Evolutionary conservation across 352 stramenopile genomes (phyloP).

Genomic region (Globisporangium abappressorium): DNA sequence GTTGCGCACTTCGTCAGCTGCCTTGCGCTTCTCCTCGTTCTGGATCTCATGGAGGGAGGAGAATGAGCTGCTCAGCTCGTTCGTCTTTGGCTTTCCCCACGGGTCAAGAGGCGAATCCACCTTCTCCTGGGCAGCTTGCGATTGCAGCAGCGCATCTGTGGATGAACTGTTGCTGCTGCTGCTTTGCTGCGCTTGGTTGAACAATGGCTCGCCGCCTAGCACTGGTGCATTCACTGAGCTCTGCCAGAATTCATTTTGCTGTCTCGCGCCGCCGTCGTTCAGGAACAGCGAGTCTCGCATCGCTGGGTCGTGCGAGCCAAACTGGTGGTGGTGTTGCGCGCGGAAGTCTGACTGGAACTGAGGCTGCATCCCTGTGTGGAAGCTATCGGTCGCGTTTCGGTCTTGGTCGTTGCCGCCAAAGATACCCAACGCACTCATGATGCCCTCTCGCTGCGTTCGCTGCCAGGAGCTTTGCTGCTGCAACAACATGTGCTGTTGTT

Average conservation of each 20-base stretch:
- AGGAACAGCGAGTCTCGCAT: constrained; percentile 33
- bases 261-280: constrained; percentile 18
- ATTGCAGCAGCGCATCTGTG: neutral
- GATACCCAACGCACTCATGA: constrained; percentile 73
- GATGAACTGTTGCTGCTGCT: neutral
- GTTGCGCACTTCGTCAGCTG: constrained; percentile 18
- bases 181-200: constrained; percentile 7
- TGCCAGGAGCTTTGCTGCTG: constrained; percentile 82
- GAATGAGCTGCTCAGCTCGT: constrained; percentile 21
- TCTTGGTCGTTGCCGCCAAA: constrained; percentile 43
- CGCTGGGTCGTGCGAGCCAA: constrained; percentile 17
- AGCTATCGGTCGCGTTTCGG: constrained; percentile 24
- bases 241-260: constrained; percentile 22
- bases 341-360: constrained; percentile 56
- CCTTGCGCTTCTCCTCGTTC: constrained; percentile 41
- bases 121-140: constrained; percentile 15
- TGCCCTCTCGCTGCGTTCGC: constrained; percentile 64
- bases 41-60: constrained; percentile 42
- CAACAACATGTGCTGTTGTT: constrained; percentile 65
- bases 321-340: constrained; percentile 41
- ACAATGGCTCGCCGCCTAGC: constrained; percentile 2
- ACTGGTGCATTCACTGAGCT: constrained; percentile 3
- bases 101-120: constrained; percentile 21
- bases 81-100: constrained; percentile 30
- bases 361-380: constrained; percentile 35